Base-by-base conservation (phyloP, 2,329 filamentous ascomycete genomes). In the Chalaropsis ovoidea region DNA sequence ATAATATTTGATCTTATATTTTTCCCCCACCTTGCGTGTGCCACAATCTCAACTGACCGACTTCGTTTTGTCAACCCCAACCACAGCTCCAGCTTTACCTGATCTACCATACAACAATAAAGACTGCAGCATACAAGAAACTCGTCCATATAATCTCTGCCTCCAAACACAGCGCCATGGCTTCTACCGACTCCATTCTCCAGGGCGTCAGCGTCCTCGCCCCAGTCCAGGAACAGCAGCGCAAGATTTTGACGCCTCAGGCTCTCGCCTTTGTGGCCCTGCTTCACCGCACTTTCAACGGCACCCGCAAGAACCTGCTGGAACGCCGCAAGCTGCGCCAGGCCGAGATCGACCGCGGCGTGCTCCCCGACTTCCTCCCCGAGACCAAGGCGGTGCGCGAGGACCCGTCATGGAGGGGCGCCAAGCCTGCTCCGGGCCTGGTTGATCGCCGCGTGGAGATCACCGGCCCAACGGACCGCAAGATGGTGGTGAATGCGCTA, bases 401-500 rank as follows among this genome's bases (percentile, higher is more conserved):
- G 72, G 89, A 96, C 77, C 84, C 89, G 75, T 86, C 91, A 71
- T 99, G 94, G 94, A 94, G 85, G 79, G 94, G 90, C 69, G 91
- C 94, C 54, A 84, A 88, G 63, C 94, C 94, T 19, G 94, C 93
- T 7, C 93, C 94, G 0, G 94, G 94, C 67, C 83, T 97, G 65
- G 86, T 96, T 56, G 94, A 99, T 79, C 87, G 94, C 70, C 86
- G 94, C 68, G 89, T 96, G 41, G 94, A 99, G 80, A 99, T 97
- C 73, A 99, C 94, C 4, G 94, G 94, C 8, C 94, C 94, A 0
- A 96, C 92, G 6, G 94, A 97, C 77, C 84, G 94, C 71, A 99
- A 97, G 83, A 99, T 99, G 94, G 91, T 97, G 61, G 90, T 97
- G 69, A 99, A 99, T 76, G 94, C 94, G 10, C 75, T 97, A 75